Percentiles rank a stretch among this genome's conserved stretches.
These are phyloP conservation scores for Prototheca stagnorum DNA, from an alignment of 163 green algal species.

Conservation along the genomic window DNA sequence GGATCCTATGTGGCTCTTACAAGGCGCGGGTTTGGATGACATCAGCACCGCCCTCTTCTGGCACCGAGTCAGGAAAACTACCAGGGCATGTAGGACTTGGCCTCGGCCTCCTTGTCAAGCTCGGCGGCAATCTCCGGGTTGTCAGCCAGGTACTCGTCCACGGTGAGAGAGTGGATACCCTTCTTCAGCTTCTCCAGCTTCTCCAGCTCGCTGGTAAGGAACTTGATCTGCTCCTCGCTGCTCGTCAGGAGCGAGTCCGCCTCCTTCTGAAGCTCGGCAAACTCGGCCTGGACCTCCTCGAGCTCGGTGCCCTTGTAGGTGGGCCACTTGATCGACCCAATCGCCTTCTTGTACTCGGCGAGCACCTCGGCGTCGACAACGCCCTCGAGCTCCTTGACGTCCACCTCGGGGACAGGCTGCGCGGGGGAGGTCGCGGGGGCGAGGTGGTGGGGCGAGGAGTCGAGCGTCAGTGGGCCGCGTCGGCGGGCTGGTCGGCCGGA, in stretches of 20 bases:
- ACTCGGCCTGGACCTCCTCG: conserved; percentile 8
- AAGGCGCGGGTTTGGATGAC: too few relatives aligned
- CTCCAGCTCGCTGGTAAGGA: background rate
- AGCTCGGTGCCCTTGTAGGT: conserved; percentile 16
- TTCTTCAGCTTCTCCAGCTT: conserved; percentile 1
- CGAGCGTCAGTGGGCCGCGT: too few relatives aligned
- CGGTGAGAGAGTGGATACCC: conserved; percentile 6
- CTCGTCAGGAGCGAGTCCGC: conserved; percentile 13
- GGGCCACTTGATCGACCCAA: conserved; percentile 23
- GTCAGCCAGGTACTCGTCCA: conserved; percentile 30
- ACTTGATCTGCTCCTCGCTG: conserved; percentile 3
- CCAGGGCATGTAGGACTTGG: conserved; percentile 6
- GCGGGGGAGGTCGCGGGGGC: too few relatives aligned
- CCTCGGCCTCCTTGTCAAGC: conserved; percentile 16
- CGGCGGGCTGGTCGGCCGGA: too few relatives aligned
- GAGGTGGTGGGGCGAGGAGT: background rate
- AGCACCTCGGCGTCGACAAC: conserved; percentile 24
- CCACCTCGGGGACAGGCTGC: conserved; percentile 9
- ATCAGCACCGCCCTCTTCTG: too few relatives aligned
- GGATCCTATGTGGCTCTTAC: too few relatives aligned
- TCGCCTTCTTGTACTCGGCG: conserved; percentile 20
- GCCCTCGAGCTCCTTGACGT: conserved; percentile 19
- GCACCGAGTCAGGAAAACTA: too few relatives aligned
- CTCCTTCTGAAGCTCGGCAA: conserved; percentile 16
- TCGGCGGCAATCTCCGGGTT: conserved; percentile 20